These are phyloP conservation scores for Bretschneidera sinensis DNA, from an alignment of 345 rosid genomes.

Conservation along the genomic window DNA sequence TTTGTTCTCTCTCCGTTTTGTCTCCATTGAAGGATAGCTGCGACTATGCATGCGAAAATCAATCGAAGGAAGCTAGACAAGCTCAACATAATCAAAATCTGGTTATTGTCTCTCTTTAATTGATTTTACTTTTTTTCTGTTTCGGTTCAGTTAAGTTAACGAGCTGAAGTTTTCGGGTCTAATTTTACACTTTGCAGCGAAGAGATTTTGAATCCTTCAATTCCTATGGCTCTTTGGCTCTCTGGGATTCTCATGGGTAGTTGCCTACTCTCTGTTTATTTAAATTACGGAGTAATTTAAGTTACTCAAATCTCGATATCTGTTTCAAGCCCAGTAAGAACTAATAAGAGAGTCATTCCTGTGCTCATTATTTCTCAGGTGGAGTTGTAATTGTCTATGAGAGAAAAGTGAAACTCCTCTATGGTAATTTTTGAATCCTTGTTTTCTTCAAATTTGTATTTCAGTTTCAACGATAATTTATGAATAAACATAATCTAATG, in stretches of 20 bases:
- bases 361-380: conserved; percentile 37
- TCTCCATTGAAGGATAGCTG: conserved; percentile 75
- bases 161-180: too few species aligned
- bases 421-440: conserved; percentile 37
- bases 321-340: neutral
- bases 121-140: neutral
- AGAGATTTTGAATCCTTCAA: conserved; percentile 83
- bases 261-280: neutral
- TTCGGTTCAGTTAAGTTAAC: neutral
- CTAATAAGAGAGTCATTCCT: neutral
- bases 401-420: conserved; percentile 79
- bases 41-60: conserved; percentile 80
- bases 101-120: conserved; percentile 30
- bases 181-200: conserved; percentile 60
- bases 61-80: conserved; percentile 65
- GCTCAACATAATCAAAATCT: conserved; percentile 70
- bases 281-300: neutral
- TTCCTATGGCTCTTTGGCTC: conserved; percentile 91
- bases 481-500: conserved; percentile 3
- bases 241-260: conserved; percentile 93
- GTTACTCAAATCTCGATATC: too few species aligned
- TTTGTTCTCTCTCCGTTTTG: neutral
- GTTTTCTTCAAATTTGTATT: neutral
- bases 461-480: neutral
- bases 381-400: conserved; percentile 94